These are phyloP conservation scores for Chlorociboria aeruginascens DNA, from an alignment of 495 filamentous ascomycete species.

Conservation along the genomic window DNA sequence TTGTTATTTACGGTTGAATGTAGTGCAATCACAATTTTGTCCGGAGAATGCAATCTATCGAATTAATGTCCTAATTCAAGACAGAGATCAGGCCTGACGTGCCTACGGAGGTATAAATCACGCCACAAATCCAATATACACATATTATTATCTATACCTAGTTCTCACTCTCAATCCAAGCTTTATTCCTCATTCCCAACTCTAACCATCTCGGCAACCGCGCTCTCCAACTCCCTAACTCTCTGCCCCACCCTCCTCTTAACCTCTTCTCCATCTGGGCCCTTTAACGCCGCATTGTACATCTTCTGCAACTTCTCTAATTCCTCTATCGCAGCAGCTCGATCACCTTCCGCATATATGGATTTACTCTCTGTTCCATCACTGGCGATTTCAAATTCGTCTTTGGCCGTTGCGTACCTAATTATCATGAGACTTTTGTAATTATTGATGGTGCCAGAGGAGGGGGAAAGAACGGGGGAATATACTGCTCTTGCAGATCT, in stretches of 20 bases:
- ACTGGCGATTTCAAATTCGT: conserved; percentile 44
- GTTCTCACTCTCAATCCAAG: neutral
- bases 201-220: conserved; percentile 36
- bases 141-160: too few relatives aligned
- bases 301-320: conserved; percentile 34
- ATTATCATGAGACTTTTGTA: too few relatives aligned
- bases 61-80: too few relatives aligned
- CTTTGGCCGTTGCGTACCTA: conserved; percentile 32
- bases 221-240: conserved; percentile 42
- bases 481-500: conserved; percentile 27
- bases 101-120: too few relatives aligned
- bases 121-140: too few relatives aligned
- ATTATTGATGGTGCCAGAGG: too few relatives aligned
- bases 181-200: conserved; percentile 21
- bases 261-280: conserved; percentile 33
- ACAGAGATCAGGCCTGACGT: too few relatives aligned
- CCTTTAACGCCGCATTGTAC: conserved; percentile 29
- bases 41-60: too few relatives aligned
- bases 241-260: conserved; percentile 34
- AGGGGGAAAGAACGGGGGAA: too few relatives aligned
- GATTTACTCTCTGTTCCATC: conserved; percentile 44
- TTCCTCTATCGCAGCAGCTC: conserved; percentile 39
- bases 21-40: too few relatives aligned
- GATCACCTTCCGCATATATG: conserved; percentile 39
- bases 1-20: too few relatives aligned